Conservation (phyloP, 1,284 basidiomycete genomes). For the Puccinia horiana region DNA sequence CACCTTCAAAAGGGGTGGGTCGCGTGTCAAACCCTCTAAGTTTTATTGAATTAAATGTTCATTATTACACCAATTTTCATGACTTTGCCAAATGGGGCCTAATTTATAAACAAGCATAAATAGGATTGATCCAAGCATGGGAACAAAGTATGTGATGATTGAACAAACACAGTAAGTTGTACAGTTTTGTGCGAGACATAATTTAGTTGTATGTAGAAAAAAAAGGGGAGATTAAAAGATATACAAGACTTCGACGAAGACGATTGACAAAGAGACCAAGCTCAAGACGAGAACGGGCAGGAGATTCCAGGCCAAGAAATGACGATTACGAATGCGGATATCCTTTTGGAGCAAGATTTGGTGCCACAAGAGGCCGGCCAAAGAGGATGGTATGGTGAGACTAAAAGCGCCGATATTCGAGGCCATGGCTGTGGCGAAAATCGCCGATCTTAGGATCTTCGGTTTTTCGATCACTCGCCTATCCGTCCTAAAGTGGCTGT, state of each 20-base stretch:
- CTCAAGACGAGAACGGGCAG: conserved; percentile 21
- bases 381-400: conserved; percentile 38
- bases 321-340: conserved; percentile 7
- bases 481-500: background rate
- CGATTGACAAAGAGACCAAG: conserved; percentile 21
- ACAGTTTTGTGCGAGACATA: too few species aligned
- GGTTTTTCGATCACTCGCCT: background rate
- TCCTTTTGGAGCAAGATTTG: conserved; percentile 33
- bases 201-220: background rate
- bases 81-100: too few species aligned
- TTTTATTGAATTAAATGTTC: too few species aligned
- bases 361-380: conserved; percentile 41
- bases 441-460: conserved; percentile 21
- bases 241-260: conserved; percentile 43
- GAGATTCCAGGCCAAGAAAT: conserved; percentile 38
- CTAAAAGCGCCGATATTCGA: conserved; percentile 48
- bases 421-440: conserved; percentile 29
- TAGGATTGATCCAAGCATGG: too few species aligned
- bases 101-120: too few species aligned
- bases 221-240: conserved; percentile 19
- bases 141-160: too few species aligned
- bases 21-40: too few species aligned
- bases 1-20: too few species aligned
- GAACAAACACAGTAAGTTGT: too few species aligned
- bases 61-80: too few species aligned